Evolutionary conservation across 108 stramenopile genomes (phyloP).

Genomic region (Poteriospumella lacustris): DNA sequence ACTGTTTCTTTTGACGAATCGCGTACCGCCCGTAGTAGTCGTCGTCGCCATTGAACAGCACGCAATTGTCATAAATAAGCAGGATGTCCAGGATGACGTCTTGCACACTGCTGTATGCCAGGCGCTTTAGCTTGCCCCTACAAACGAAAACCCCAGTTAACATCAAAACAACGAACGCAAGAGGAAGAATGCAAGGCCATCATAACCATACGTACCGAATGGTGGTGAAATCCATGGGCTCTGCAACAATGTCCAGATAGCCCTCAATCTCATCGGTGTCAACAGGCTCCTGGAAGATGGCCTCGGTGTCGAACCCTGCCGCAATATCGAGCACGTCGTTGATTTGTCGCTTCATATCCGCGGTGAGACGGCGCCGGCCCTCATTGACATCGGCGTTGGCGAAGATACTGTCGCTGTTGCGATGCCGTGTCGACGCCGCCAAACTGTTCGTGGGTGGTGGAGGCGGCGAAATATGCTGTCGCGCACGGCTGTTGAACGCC

Average conservation of each 20-base stretch:
- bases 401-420: background rate
- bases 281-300: constrained; percentile 3
- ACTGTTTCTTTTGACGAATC: too few species aligned
- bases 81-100: background rate
- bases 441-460: background rate
- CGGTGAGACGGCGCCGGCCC: background rate
- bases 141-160: background rate
- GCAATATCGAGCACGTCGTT: background rate
- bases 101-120: background rate
- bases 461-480: too few species aligned
- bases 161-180: background rate
- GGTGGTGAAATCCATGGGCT: constrained; percentile 14
- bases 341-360: background rate
- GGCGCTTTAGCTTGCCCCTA: background rate
- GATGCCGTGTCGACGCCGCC: background rate
- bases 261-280: background rate
- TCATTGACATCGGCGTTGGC: background rate
- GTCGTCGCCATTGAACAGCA: constrained; percentile 13
- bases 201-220: background rate
- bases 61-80: constrained; percentile 28
- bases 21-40: background rate
- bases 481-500: too few species aligned
- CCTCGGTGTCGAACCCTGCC: background rate
- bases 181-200: background rate
- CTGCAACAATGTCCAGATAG: background rate